These are phyloP conservation scores for Truncatella angustata DNA, from an alignment of 2,329 filamentous ascomycete genomes.

Conservation along the genomic window DNA sequence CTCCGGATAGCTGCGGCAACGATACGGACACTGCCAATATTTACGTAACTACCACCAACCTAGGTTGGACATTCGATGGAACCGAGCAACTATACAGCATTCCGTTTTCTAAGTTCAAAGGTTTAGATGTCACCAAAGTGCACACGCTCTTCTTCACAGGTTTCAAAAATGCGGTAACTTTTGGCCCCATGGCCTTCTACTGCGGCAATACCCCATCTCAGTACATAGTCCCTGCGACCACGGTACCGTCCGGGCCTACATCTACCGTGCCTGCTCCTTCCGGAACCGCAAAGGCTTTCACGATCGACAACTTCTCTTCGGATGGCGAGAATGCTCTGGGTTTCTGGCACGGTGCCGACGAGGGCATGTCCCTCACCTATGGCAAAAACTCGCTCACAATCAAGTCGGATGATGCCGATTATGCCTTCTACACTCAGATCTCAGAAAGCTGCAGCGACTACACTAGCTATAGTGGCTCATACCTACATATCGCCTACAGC, in stretches of 20 bases:
- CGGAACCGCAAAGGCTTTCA: slow-evolving; percentile 45
- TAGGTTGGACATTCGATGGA: slow-evolving; percentile 61
- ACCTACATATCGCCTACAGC: slow-evolving; percentile 63
- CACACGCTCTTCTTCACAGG: slow-evolving; percentile 49
- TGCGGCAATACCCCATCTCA: slow-evolving; percentile 50
- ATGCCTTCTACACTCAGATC: slow-evolving; percentile 60
- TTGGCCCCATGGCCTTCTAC: slow-evolving; percentile 59
- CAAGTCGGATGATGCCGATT: slow-evolving; percentile 57
- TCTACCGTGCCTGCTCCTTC: slow-evolving; percentile 48
- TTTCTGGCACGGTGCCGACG: slow-evolving; percentile 66
- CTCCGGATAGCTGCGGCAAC: slow-evolving; percentile 42
- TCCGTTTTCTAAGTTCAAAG: slow-evolving; percentile 50
- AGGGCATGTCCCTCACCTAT: slow-evolving; percentile 53
- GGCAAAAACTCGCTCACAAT: slow-evolving; percentile 52
- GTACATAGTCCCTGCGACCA: slow-evolving; percentile 44
- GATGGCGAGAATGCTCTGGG: slow-evolving; percentile 55
- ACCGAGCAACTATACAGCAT: slow-evolving; percentile 59
- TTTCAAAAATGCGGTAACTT: slow-evolving; percentile 43
- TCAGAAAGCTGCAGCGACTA: slow-evolving; percentile 55
- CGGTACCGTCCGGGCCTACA: slow-evolving; percentile 38
- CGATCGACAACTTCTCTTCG: slow-evolving; percentile 61
- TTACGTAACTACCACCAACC: slow-evolving; percentile 41
- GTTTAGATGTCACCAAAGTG: slow-evolving; percentile 50
- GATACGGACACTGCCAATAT: slow-evolving; percentile 30
- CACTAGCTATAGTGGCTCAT: slow-evolving; percentile 51